Conservation (phyloP, 257 asterid genomes). For the Solanum chmielewskii region DNA sequence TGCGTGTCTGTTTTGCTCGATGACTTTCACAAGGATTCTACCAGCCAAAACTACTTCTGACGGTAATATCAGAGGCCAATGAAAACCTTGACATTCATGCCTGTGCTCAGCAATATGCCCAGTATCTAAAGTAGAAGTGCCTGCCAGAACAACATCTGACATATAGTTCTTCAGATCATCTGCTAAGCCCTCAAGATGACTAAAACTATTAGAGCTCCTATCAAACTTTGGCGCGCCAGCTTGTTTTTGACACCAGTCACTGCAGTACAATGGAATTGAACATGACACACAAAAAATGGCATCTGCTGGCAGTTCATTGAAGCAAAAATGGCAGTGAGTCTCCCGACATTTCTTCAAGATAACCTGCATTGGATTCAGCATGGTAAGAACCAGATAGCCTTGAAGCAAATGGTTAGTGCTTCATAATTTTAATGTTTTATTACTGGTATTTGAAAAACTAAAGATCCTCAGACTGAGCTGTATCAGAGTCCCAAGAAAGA, state of each 20-base stretch:
- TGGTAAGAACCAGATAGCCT: conserved; percentile 10
- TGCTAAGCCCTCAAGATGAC: conserved; percentile 23
- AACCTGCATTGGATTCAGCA: conserved; percentile 41
- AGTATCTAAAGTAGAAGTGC: conserved; percentile 12
- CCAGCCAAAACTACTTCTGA: conserved; percentile 77
- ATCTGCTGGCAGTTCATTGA: conserved; percentile 75
- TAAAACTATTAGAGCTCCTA: conserved; percentile 7
- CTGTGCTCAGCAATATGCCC: conserved; percentile 52
- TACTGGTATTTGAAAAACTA: background rate
- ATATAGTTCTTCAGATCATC: conserved; percentile 50
- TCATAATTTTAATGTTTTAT: background rate
- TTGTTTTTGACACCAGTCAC: conserved; percentile 52
- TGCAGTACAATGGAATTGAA: conserved; percentile 73
- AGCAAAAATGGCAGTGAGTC: conserved; percentile 92
- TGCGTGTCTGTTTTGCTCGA: conserved; percentile 28
- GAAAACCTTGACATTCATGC: conserved; percentile 79
- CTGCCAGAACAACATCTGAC: conserved; percentile 27
- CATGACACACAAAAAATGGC: conserved; percentile 69
- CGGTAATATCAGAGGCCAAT: conserved; percentile 89
- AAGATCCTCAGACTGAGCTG: background rate
- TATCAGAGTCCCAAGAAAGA: background rate
- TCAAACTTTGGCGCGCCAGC: conserved; percentile 47
- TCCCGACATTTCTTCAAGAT: conserved; percentile 77
- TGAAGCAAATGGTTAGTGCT: background rate
- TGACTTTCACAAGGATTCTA: conserved; percentile 60